Percentiles rank a stretch among this genome's conserved stretches.
These are phyloP conservation scores for Sporisorium iseilematis-ciliati DNA, from an alignment of 1,284 basidiomycete species.

Conservation along the genomic window DNA sequence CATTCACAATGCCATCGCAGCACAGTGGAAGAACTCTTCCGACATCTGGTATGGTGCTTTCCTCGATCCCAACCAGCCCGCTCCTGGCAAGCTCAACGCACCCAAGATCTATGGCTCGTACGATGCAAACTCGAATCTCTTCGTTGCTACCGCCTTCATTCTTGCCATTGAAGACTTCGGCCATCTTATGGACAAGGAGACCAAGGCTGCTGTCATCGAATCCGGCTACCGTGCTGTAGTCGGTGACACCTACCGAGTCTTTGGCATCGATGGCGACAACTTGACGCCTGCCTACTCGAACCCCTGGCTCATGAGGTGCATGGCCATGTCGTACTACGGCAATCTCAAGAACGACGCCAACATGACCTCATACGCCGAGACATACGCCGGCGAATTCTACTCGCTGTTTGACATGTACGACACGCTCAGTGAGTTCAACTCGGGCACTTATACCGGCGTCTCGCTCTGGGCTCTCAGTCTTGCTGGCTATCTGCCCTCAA, in stretches of 20 bases:
- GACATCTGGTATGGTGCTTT: slow-evolving; percentile 46
- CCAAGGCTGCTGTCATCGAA: slow-evolving; percentile 28
- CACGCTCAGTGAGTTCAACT: slow-evolving; percentile 41
- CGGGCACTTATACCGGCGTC: slow-evolving; percentile 43
- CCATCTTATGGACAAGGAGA: slow-evolving; percentile 30
- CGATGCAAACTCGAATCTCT: slow-evolving; percentile 44
- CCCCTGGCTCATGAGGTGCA: slow-evolving; percentile 44
- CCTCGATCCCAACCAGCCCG: slow-evolving; percentile 33
- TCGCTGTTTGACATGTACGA: slow-evolving; percentile 43
- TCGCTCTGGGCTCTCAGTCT: slow-evolving; percentile 41
- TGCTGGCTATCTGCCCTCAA: slow-evolving; percentile 30
- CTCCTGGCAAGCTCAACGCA: slow-evolving; percentile 30
- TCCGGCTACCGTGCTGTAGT: slow-evolving; percentile 39
- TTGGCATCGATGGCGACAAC: slow-evolving; percentile 35
- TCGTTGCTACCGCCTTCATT: slow-evolving; percentile 44
- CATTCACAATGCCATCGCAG: slow-evolving; percentile 30
- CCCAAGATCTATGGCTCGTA: slow-evolving; percentile 44
- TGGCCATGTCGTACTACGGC: slow-evolving; percentile 44
- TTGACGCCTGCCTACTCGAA: slow-evolving; percentile 40
- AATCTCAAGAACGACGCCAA: slow-evolving; percentile 38
- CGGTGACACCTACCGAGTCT: slow-evolving; percentile 41
- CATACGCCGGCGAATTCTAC: slow-evolving; percentile 39
- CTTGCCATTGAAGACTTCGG: slow-evolving; percentile 35
- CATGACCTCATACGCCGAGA: slow-evolving; percentile 37
- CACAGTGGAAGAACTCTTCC: slow-evolving; percentile 26